Conservation (phyloP, 2,329 filamentous ascomycete species). For the Thielaviopsis euricoi region DNA sequence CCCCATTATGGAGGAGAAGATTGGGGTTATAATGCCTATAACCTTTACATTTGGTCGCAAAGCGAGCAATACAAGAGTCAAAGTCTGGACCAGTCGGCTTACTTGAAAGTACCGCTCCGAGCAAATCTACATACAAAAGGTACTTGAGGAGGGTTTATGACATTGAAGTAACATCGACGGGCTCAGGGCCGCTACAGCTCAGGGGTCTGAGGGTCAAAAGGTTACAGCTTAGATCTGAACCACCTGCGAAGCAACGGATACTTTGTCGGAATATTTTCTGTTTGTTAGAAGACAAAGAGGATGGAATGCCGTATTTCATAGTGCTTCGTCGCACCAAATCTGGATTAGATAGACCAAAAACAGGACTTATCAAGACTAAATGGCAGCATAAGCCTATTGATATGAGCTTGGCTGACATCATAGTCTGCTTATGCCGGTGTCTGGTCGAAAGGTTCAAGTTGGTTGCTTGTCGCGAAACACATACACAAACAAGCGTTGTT, state of each 20-base stretch:
- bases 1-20: background rate
- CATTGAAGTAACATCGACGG: background rate
- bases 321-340: background rate
- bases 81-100: background rate
- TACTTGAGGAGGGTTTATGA: background rate
- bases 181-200: background rate
- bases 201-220: background rate
- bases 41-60: no score
- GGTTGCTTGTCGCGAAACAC: background rate
- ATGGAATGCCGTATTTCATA: no score
- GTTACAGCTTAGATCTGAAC: background rate
- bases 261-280: no score
- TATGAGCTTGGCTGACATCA: background rate
- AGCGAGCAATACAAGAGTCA: background rate
- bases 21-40: background rate
- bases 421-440: background rate
- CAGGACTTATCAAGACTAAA: background rate
- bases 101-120: background rate
- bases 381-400: no score
- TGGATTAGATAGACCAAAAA: background rate
- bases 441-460: background rate
- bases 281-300: background rate
- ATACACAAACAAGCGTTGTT: background rate
- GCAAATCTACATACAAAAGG: background rate
- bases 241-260: background rate